These are phyloP conservation scores for Madurella fahalii DNA, from an alignment of 2,329 filamentous ascomycete genomes.

Conservation along the genomic window DNA sequence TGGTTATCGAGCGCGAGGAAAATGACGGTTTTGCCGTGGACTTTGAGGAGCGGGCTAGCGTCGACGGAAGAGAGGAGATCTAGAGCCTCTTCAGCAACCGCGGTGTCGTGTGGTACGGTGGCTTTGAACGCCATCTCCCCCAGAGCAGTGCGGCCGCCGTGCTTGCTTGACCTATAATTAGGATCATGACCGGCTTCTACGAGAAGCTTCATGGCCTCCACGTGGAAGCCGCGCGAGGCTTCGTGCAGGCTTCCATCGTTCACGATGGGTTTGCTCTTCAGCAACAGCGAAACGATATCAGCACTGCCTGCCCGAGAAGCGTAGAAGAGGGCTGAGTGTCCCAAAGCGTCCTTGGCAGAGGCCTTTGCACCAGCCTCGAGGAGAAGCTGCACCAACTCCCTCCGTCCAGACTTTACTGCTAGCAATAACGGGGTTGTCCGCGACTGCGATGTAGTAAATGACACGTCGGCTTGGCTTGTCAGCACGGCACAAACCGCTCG, in stretches of 20 bases:
- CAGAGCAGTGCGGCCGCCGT: slow-evolving; percentile 29
- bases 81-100: slow-evolving; percentile 24
- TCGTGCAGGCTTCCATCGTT: slow-evolving; percentile 35
- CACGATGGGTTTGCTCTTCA: slow-evolving; percentile 23
- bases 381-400: slow-evolving; percentile 22
- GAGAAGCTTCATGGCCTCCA: slow-evolving; percentile 26
- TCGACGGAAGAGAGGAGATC: slow-evolving; percentile 25
- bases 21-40: slow-evolving; percentile 29
- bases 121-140: slow-evolving; percentile 27
- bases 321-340: slow-evolving; percentile 29
- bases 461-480: slow-evolving; percentile 20
- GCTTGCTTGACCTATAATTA: slow-evolving; percentile 28
- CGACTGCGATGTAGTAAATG: slow-evolving; percentile 23
- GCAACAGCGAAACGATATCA: slow-evolving; percentile 25
- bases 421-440: slow-evolving; percentile 25
- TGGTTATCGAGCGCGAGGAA: slow-evolving; percentile 32
- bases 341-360: slow-evolving; percentile 22
- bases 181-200: slow-evolving; percentile 27
- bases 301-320: slow-evolving; percentile 27
- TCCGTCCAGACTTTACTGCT: slow-evolving; percentile 21
- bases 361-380: slow-evolving; percentile 24
- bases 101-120: slow-evolving; percentile 16
- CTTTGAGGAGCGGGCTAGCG: slow-evolving; percentile 26
- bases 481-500: neutral
- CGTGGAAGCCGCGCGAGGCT: slow-evolving; percentile 29